Base-by-base conservation (phyloP, 2,329 filamentous ascomycete species). In the Helotiales sp. region DNA sequence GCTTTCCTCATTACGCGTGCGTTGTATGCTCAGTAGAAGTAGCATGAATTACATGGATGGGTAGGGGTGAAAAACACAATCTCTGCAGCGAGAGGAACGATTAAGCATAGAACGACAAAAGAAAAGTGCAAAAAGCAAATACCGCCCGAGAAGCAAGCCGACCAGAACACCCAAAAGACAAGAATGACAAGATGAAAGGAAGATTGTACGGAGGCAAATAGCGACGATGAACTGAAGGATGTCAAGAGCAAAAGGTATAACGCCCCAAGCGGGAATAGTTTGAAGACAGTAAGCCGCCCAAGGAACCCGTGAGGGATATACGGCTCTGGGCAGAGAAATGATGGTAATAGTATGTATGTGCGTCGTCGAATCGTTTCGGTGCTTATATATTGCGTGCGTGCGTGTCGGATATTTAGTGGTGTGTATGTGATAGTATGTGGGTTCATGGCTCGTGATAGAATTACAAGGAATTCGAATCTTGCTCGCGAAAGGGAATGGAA, bases 401-500 rank as follows among this genome's bases (percentile, higher is more conserved):
- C 64, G 66, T 69, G 45, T 64, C 40, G 54, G 60, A 47, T 67
- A 64, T 69, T 58, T 66, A 61, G 24, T n/a, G 17, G 40, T 11
- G 34, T 17, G 37, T 54, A 57, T 63, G 28, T 62, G 54, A 61
- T 50, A 63, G 17, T 59, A 69, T 70, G 54, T 71, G 65, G 62
- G 65, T 70, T 73, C 71, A 64, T 73, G 63, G 71, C 52, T 70
- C 70, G 67, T 72, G 63, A 70, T 32, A 63, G 61, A 61, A 66
- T 63, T 64, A 65, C 55, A 66, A 40, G 28, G 63, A 55, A 43
- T 50, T 61, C 26, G 43, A 28, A 67, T 52, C 52, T 40, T 24
- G 40, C 22, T 55, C 15, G 37, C 55, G 34, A 37, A 59, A 59
- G 13, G 40, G 43, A 49, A 24, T 10, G n/a, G 28, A 32, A 52